Evolutionary conservation across 2,329 filamentous ascomycete species (phyloP), one percentile per base, ranked within the genome.

Genomic region (Fusarium keratoplasticum): DNA sequence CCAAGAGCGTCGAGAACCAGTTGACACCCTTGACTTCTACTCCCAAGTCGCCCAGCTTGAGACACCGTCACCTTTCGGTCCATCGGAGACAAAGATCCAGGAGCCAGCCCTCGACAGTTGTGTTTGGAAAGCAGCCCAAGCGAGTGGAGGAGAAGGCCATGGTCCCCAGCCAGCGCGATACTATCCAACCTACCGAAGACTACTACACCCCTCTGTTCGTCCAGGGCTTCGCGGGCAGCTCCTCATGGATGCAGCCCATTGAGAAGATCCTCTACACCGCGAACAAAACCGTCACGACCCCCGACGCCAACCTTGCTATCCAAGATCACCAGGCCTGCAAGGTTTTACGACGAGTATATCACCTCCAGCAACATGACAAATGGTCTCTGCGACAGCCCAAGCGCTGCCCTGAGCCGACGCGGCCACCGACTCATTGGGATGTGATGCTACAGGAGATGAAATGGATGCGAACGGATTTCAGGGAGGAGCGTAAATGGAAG

Each of bases 381-480:
- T 98, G 96, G 96, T 96, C 95, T 6, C 83, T 99, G 55, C 90
- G 96, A 61, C 96, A 99, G 79, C 91, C 95, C 50, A 94, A 97
- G 80, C 93, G 95, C 66, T 94, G 92, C 42, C 88, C 91, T 2
- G 96, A 99, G 82, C 95, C 96, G 6, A 87, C 90, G 5, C 90
- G 95, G 40, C 92, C 92, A 20, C 88, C 90, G 1, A 92, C 93
- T 2, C 96, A 98, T 76, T 94, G 92, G 89, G 96, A 99, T 83
- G 89, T 96, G 61, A 82, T 98, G 64, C 85, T 99, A 35, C 90
- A 95, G 76, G 95, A 99, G 84, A 94, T 96, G 89, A 97, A 95
- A 82, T 98, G 96, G 96, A 97, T 99, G 94, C 91, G 95, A 60
- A 98, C 95, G 2, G 96, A 99, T 82, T 98, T 98, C 79, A 90